Evolutionary conservation across 2,329 filamentous ascomycete genomes (phyloP).

Genomic region (Stemphylium beticola): DNA sequence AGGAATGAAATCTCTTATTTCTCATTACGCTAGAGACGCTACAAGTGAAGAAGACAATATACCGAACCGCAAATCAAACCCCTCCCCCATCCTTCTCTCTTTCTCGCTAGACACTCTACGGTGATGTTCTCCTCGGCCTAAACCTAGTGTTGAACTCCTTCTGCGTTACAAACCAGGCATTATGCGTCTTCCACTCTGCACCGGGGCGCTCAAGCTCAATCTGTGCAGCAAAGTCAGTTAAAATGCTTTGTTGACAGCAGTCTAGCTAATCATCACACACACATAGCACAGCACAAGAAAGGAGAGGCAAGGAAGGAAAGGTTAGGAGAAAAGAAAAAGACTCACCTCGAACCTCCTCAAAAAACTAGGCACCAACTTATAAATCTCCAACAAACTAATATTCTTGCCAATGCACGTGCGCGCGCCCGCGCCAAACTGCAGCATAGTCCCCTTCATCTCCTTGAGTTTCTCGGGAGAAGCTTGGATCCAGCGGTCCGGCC

Average conservation of each 20-base stretch:
- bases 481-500: constrained; percentile 71
- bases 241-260: too few species aligned
- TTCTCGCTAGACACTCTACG: neutral
- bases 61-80: too few species aligned
- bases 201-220: constrained; percentile 50
- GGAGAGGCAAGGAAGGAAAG: too few species aligned
- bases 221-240: constrained; percentile 2
- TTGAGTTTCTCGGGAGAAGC: constrained; percentile 62
- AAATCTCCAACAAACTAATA: constrained; percentile 57
- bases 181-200: constrained; percentile 55
- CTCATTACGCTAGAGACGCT: too few species aligned
- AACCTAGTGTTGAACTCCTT: constrained; percentile 54
- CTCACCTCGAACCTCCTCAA: constrained; percentile 65
- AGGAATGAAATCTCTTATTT: too few species aligned
- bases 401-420: constrained; percentile 70
- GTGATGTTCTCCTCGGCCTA: constrained; percentile 31
- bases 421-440: constrained; percentile 75
- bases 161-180: constrained; percentile 62
- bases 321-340: too few species aligned
- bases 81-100: too few species aligned
- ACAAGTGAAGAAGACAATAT: too few species aligned
- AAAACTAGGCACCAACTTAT: constrained; percentile 62
- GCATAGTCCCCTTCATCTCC: constrained; percentile 73
- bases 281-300: too few species aligned
- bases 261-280: too few species aligned